Percentiles rank a stretch among this genome's conserved stretches.
These are phyloP conservation scores for Puya raimondii DNA, from an alignment of 176 grass and related monocot genomes.

Conservation along the genomic window DNA sequence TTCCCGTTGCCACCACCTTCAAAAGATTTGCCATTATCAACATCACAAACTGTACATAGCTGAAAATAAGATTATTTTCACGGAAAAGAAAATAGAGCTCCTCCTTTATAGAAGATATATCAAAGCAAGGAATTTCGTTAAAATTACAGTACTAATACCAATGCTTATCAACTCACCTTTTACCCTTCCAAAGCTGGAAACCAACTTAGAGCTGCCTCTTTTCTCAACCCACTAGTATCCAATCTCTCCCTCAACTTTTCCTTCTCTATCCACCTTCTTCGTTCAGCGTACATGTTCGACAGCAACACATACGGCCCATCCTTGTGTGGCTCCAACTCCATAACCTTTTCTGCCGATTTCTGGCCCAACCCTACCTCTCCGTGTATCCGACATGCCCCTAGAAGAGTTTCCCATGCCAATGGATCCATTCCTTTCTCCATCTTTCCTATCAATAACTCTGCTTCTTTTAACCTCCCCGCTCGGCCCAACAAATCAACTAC, in stretches of 20 bases:
- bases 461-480: conserved; percentile 30
- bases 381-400: conserved; percentile 21
- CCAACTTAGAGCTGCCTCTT: conserved; percentile 29
- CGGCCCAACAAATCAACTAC: conserved; percentile 34
- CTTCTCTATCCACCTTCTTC: conserved; percentile 20
- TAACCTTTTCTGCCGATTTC: conserved; percentile 39
- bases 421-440: conserved; percentile 32
- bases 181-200: conserved; percentile 15
- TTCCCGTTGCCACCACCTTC: no score
- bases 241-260: conserved; percentile 25
- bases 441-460: conserved; percentile 16
- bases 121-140: no score
- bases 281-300: conserved; percentile 20
- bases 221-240: conserved; percentile 21
- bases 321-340: conserved; percentile 35
- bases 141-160: not conserved
- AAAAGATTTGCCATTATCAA: no score
- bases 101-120: no score
- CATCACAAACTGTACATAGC: no score
- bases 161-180: not conserved
- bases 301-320: conserved; percentile 19
- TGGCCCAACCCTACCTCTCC: conserved; percentile 18
- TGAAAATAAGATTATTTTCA: no score
- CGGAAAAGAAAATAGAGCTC: no score
- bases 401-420: conserved; percentile 40